These are phyloP conservation scores for Aspergillus carbonarius DNA, from an alignment of 2,329 filamentous ascomycete genomes.

Conservation along the genomic window DNA sequence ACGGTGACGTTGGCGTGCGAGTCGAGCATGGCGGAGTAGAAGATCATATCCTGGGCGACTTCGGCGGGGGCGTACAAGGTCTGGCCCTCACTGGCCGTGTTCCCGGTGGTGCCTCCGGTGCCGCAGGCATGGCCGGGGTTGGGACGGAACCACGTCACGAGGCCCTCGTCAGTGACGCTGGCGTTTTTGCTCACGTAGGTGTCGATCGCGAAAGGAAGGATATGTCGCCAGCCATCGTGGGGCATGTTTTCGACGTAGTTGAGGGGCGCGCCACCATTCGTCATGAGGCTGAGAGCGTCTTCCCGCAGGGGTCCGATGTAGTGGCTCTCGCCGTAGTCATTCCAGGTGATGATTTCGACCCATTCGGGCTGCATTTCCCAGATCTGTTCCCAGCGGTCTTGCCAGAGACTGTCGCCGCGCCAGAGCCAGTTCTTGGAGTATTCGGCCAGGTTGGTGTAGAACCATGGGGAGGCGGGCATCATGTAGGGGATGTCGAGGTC, in stretches of 20 bases:
- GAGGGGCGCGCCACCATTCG: not conserved
- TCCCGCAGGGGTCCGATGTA: constrained; percentile 48
- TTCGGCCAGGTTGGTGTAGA: constrained; percentile 51
- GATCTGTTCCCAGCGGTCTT: constrained; percentile 44
- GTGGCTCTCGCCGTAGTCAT: constrained; percentile 57
- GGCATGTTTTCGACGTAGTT: not conserved
- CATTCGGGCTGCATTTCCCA: constrained; percentile 48
- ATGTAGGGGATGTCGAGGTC: constrained; percentile 42
- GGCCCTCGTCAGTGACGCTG: not conserved
- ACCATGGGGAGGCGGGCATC: constrained; percentile 54
- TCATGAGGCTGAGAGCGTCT: not conserved
- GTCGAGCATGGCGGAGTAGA: not conserved
- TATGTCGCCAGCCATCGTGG: not conserved
- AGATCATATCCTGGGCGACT: not conserved
- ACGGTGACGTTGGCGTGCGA: not conserved
- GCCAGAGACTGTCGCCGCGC: constrained; percentile 47
- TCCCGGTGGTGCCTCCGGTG: not conserved
- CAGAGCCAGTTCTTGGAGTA: constrained; percentile 56
- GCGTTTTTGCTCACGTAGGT: not conserved
- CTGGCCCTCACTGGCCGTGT: not conserved
- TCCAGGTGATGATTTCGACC: constrained; percentile 50
- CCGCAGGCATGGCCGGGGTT: not conserved
- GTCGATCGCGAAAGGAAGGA: not conserved
- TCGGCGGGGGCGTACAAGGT: not conserved
- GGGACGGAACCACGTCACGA: not conserved